Conservation (phyloP, 1,284 basidiomycete species). For the Sporisorium exsertum region DNA sequence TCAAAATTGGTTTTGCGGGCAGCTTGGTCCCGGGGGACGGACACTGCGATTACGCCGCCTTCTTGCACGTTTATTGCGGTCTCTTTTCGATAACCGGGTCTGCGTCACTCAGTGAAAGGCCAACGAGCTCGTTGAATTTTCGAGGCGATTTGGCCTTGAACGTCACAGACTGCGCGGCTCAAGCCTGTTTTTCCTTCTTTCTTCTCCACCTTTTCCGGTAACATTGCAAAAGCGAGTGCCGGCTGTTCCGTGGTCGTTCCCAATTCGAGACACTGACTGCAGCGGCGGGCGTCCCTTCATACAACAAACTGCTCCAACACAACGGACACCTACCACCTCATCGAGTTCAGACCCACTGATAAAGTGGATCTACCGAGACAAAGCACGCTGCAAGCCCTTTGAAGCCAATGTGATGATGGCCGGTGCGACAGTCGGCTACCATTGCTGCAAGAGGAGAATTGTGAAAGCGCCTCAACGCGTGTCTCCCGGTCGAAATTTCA, state of each 20-base stretch:
- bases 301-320: too few relatives aligned
- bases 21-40: not conserved
- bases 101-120: not conserved
- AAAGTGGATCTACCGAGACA: too few relatives aligned
- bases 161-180: not conserved
- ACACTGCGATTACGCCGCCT: not conserved
- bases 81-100: slow-evolving; percentile 5
- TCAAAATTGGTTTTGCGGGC: too few relatives aligned
- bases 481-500: slow-evolving; percentile 1
- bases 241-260: not conserved
- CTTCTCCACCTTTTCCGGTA: slow-evolving; percentile 15
- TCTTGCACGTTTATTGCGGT: not conserved
- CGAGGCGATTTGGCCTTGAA: not conserved
- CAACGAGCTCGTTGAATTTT: not conserved
- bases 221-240: slow-evolving; percentile 10
- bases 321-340: too few relatives aligned
- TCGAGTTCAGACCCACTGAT: too few relatives aligned
- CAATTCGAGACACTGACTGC: not conserved
- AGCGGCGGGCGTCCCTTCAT: not conserved
- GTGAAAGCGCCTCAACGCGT: slow-evolving; percentile 11
- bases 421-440: too few relatives aligned
- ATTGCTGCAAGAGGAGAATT: too few relatives aligned
- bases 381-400: too few relatives aligned
- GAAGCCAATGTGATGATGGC: not conserved
- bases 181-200: not conserved